Percentiles rank a stretch among this genome's conserved stretches.
These are phyloP conservation scores for Chenopodium formosanum DNA, from an alignment of 148 eudicot species.

Conservation along the genomic window DNA sequence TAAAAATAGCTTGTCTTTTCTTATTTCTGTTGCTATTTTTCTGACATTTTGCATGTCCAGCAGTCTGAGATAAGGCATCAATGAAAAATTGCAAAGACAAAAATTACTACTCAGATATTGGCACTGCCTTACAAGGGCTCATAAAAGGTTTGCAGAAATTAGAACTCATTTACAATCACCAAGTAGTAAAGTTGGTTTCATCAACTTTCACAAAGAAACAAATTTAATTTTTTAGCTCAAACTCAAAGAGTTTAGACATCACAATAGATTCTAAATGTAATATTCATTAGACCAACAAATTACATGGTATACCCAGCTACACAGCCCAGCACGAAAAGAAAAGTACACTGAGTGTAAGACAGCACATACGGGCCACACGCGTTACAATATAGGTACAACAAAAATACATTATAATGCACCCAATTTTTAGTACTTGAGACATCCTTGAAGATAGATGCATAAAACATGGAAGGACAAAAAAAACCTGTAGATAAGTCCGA, in stretches of 20 bases:
- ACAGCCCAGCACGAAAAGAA: neutral
- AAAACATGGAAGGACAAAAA: neutral
- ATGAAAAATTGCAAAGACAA: neutral
- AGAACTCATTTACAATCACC: neutral
- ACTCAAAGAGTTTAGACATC: neutral
- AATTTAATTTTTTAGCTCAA: neutral
- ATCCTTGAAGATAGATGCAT: neutral
- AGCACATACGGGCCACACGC: neutral
- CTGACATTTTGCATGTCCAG: neutral
- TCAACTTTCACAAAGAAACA: neutral
- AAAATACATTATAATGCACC: neutral
- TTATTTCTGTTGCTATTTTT: neutral
- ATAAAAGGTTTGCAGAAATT: neutral
- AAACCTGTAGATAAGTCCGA: slow-evolving; percentile 91
- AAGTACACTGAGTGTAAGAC: neutral
- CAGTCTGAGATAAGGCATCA: neutral
- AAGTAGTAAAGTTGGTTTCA: neutral
- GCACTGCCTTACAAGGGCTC: neutral
- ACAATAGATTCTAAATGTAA: neutral
- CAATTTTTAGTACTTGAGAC: neutral
- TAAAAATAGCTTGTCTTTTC: neutral
- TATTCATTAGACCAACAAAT: neutral
- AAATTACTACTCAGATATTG: neutral
- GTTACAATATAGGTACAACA: neutral
- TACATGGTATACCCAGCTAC: neutral